These are phyloP conservation scores for Psophocarpus tetragonolobus DNA, from an alignment of 306 rosid species.

Conservation along the genomic window DNA sequence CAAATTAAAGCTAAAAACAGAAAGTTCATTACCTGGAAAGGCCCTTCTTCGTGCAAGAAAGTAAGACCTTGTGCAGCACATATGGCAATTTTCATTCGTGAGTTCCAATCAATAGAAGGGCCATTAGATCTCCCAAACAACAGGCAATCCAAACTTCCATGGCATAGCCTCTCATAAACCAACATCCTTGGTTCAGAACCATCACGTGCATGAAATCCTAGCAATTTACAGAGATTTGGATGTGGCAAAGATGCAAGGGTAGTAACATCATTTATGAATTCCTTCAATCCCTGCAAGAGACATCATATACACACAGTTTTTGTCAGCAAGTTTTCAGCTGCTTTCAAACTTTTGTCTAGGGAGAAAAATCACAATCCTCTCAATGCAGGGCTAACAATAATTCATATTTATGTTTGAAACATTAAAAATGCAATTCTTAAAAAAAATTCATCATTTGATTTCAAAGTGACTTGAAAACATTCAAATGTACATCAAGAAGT, in stretches of 20 bases:
- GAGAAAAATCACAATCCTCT: background rate
- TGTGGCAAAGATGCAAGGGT: slow-evolving; percentile 79
- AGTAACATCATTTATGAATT: slow-evolving; percentile 71
- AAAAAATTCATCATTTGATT: background rate
- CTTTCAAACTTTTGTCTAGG: background rate
- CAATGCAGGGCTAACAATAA: background rate
- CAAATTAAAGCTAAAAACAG: background rate
- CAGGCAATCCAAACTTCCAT: slow-evolving; percentile 77
- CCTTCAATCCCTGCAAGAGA: slow-evolving; percentile 70
- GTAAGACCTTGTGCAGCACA: slow-evolving; percentile 90
- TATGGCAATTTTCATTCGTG: slow-evolving; percentile 79
- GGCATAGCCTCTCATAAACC: slow-evolving; percentile 80
- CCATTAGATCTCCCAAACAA: slow-evolving; percentile 68
- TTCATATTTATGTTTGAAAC: background rate
- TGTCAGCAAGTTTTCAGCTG: slow-evolving; percentile 16
- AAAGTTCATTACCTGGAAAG: slow-evolving; percentile 72
- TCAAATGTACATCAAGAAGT: background rate
- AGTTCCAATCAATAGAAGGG: slow-evolving; percentile 83
- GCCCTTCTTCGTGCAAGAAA: slow-evolving; percentile 94
- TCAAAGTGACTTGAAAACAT: background rate
- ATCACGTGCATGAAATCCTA: slow-evolving; percentile 80
- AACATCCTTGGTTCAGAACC: slow-evolving; percentile 66
- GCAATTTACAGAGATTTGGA: slow-evolving; percentile 88
- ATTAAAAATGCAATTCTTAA: background rate
- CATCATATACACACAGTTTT: background rate